Conservation (phyloP, 1,284 basidiomycete species). For the Ceratobasidium sp. region DNA sequence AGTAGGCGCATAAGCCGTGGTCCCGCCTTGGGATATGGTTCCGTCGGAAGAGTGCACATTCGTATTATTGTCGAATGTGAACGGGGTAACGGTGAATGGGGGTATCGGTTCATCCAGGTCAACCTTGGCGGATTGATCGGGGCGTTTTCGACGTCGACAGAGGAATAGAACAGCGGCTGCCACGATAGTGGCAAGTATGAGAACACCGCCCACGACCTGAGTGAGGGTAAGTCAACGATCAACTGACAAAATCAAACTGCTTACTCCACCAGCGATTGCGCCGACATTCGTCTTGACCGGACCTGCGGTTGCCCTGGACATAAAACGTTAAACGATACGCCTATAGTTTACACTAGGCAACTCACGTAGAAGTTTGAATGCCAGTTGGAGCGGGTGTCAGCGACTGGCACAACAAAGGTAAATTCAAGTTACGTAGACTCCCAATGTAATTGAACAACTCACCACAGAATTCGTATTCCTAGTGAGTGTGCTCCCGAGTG, state of each 20-base stretch:
- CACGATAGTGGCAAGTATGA: conserved; percentile 4
- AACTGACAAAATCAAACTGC: background rate
- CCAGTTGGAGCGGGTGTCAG: background rate
- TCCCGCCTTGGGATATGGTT: background rate
- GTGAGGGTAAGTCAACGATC: background rate
- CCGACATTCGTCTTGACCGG: conserved; percentile 25
- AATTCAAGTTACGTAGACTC: background rate
- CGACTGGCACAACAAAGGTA: background rate
- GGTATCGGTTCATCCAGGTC: conserved; percentile 9
- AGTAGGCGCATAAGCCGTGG: background rate
- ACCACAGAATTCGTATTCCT: background rate
- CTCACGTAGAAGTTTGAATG: background rate
- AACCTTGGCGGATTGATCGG: background rate
- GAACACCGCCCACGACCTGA: conserved; percentile 32
- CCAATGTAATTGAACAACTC: background rate
- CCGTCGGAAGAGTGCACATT: background rate
- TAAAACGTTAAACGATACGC: background rate
- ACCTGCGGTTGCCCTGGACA: background rate
- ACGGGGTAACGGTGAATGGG: conserved; percentile 9
- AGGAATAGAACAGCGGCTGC: conserved; percentile 21
- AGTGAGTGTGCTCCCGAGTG: background rate
- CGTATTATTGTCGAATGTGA: background rate
- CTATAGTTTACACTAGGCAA: background rate
- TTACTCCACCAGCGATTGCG: conserved; percentile 33
- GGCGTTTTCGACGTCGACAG: conserved; percentile 10